Conservation (phyloP, 495 filamentous ascomycete species). For the Lophiotrema nucula region DNA sequence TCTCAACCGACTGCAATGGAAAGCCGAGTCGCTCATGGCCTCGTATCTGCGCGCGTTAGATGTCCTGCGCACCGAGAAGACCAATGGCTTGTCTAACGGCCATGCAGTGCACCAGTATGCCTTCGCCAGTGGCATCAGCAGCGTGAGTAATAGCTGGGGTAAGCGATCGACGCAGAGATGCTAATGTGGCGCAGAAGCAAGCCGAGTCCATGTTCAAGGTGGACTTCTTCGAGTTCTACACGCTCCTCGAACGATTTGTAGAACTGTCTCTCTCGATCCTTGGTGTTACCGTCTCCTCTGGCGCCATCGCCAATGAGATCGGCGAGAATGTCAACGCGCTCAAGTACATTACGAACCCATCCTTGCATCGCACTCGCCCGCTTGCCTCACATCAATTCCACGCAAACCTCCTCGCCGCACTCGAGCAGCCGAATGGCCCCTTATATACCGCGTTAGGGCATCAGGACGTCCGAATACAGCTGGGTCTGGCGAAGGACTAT, state of each 20-base stretch:
- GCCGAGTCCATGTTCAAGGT: conserved; percentile 60
- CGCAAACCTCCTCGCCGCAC: conserved; percentile 59
- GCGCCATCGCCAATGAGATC: not conserved
- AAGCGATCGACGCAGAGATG: too few relatives aligned
- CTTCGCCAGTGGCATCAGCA: conserved; percentile 2
- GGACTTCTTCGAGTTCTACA: conserved; percentile 70
- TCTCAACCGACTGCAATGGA: conserved; percentile 25
- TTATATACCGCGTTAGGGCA: conserved; percentile 52
- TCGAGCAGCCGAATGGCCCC: conserved; percentile 52
- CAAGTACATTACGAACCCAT: conserved; percentile 13
- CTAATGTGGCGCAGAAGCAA: conserved; percentile 10
- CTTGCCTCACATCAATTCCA: conserved; percentile 55
- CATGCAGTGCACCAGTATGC: conserved; percentile 4
- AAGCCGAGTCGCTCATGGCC: conserved; percentile 20
- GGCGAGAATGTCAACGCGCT: conserved; percentile 18
- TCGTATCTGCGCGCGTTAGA: conserved; percentile 26
- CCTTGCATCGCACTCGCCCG: not conserved
- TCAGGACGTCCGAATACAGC: conserved; percentile 47
- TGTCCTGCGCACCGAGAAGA: conserved; percentile 1
- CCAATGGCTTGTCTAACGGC: too few relatives aligned
- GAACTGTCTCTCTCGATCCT: conserved; percentile 60
- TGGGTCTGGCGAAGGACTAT: conserved; percentile 62
- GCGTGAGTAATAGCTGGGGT: conserved; percentile 3
- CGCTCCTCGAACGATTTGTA: conserved; percentile 61
- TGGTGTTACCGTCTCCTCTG: conserved; percentile 45